Base-by-base conservation (phyloP, 352 stramenopile genomes). In the Phytophthora pseudosyringae region DNA sequence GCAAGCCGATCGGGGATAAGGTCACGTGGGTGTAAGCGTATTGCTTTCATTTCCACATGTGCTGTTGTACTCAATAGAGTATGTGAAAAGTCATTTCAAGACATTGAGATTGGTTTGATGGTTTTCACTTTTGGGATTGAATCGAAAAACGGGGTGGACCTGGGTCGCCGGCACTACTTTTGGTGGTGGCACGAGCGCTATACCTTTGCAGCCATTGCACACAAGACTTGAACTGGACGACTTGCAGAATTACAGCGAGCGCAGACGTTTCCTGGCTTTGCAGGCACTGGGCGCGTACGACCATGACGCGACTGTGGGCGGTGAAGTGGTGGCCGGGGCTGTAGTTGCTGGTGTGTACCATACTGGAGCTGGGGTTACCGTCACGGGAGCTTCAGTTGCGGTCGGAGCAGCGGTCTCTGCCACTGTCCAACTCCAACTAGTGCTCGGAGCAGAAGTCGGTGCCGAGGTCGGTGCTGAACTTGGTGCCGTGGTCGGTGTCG, bases 1-100 rank as follows among this genome's bases (percentile, higher is more conserved):
- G 86, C 48, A 91, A 89, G 54, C 75, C 83, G 7, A 93, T 93
- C 39, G 55, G 74, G 15, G 84, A 94, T 35, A 96, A 96, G 69
- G 80, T 96, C 57, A 80, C 66, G 40, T 91, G 80, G 80, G 63
- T 55, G 43, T 54, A 25, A 31, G 6, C 44, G 36, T 63, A 44
- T 47, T n/a, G n/a, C n/a, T 18, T 53, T 38, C 46, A 45, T 65
- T 59, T 51, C 21, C 29, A 39, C 45, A 58, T 64, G 35, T 16
- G 2, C 21, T 21, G 21, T 21, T 36, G 31, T 18, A 53, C 33
- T 45, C 25, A 15, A 12, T 62, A 54, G 32, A 55, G 33, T 55
- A n/a, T n/a, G 41, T 47, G 49, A 41, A 60, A 13, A 47, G 31
- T 51, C 12, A 29, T 48, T 48, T 51, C 46, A 64, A 53, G 53